Base-by-base conservation (phyloP, 2,329 filamentous ascomycete species). In the Cylindrodendrum hubeiense region DNA sequence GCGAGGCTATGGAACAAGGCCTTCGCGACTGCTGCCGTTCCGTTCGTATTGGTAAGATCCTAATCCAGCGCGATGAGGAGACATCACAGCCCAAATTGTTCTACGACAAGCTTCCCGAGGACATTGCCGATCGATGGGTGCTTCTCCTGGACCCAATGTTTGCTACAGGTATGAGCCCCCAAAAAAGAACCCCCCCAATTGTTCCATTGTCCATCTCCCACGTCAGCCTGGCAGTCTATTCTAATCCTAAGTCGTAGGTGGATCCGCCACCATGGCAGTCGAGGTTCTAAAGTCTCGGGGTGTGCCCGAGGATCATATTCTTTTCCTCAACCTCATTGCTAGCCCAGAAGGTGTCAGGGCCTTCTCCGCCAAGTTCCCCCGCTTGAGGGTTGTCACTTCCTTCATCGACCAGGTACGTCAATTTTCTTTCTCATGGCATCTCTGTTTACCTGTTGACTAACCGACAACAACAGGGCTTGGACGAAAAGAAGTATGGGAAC, bases 131-230 rank as follows among this genome's bases (percentile, higher is more conserved):
- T 59, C 86, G 96, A 79, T 99, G 96, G 95, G 95, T 98, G 37
- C 84, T 99, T 65, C 85, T 99, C 47, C 83, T 99, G 49, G 96
- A 99, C 78, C 96, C 96, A n/a, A 99, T 99, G 96, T 95, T 99
- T 82, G 96, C 96, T 63, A 99, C 96, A 72, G 95, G 94, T 95
- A 81, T 75, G 85, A 51, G n/a, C n/a, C n/a, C n/a, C n/a, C n/a
- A n/a, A 28, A 50, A 5, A 39, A n/a, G n/a, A n/a, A n/a, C 15
- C 17, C 37, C n/a, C n/a, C 15, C 7, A 9, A 15, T 13, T 26
- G n/a, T 1, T 17, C 44, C 26, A n/a, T 47, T 26, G n/a, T 26
- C 19, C 19, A 28, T 26, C 30, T 19, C 33, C 21, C 50, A 51
- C 4, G 9, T 17, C 21, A 22, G 37, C 24, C 37, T 34, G 21